Evolutionary conservation across 805 yeast genomes (phyloP).

Genomic region (Kodamaea restingae): DNA sequence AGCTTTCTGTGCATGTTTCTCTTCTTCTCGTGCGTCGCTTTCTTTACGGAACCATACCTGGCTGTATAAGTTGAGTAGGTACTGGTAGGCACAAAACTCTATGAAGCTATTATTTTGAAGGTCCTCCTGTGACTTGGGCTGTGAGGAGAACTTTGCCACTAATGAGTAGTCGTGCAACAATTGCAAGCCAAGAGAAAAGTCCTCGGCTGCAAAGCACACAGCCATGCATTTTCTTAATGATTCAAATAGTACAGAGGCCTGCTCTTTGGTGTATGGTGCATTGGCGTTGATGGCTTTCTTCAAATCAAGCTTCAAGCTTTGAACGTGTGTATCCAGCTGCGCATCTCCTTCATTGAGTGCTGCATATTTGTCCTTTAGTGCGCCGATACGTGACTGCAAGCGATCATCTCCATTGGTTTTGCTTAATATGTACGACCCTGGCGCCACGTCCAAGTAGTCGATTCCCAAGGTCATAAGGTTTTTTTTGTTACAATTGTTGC

Average conservation of each 20-base stretch:
- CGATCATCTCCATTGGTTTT: neutral
- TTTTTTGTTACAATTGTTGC: too few species aligned
- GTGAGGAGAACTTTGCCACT: constrained; percentile 17
- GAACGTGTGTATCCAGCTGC: neutral
- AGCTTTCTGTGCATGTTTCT: constrained; percentile 7
- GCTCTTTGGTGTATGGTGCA: neutral
- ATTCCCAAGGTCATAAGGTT: neutral
- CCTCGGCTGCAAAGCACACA: neutral
- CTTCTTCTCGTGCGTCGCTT: constrained; percentile 8
- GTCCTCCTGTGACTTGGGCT: constrained; percentile 19
- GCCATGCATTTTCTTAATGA: neutral
- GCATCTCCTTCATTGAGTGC: neutral
- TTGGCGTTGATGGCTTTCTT: neutral
- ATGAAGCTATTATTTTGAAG: constrained; percentile 23
- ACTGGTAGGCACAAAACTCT: constrained; percentile 28
- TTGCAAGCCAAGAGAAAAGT: constrained; percentile 4
- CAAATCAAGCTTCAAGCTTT: neutral
- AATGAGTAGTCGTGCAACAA: constrained; percentile 6
- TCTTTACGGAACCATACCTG: constrained; percentile 19
- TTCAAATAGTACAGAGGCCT: constrained; percentile 1
- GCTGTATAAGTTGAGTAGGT: constrained; percentile 18
- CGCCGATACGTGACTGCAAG: neutral
- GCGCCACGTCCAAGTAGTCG: constrained; percentile 1
- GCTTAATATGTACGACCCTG: neutral
- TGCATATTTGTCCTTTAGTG: neutral